Conservation (phyloP, 331 rosid species). For the Erythrophleum ivorense region DNA sequence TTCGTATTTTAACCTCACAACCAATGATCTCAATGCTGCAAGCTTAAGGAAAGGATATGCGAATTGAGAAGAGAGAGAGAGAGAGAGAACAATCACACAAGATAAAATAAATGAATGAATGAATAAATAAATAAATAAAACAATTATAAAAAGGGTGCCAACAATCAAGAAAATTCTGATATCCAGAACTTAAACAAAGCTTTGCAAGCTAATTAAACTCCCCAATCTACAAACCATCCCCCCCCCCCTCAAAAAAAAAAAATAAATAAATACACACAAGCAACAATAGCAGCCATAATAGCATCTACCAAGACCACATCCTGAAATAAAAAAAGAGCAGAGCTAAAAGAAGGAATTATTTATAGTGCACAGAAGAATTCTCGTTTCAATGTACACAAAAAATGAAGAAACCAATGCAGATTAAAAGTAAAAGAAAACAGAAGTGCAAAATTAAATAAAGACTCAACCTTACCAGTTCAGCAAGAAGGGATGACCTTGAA, state of each 20-base stretch:
- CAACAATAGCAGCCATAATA: neutral
- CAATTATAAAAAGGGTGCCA: neutral
- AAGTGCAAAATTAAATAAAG: neutral
- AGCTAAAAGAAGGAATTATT: neutral
- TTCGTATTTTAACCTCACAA: neutral
- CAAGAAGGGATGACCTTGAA: constrained; percentile 79
- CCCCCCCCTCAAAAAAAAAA: neutral
- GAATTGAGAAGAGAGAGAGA: neutral
- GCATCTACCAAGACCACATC: neutral
- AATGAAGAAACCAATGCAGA: neutral
- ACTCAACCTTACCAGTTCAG: constrained; percentile 78
- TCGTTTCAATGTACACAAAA: neutral
- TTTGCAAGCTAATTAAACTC: neutral
- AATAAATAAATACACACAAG: neutral
- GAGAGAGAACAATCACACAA: neutral
- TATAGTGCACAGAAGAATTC: neutral
- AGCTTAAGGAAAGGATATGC: neutral
- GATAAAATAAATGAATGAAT: no score
- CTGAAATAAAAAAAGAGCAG: neutral
- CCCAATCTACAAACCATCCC: neutral
- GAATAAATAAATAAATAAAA: no score
- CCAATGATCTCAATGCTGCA: neutral
- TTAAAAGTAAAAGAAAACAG: neutral
- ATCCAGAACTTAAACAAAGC: neutral
- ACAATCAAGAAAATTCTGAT: neutral